phyloP scores from a whole-genome alignment of 768 basidiomycete species.

The Psilocybe cubensis region DNA sequence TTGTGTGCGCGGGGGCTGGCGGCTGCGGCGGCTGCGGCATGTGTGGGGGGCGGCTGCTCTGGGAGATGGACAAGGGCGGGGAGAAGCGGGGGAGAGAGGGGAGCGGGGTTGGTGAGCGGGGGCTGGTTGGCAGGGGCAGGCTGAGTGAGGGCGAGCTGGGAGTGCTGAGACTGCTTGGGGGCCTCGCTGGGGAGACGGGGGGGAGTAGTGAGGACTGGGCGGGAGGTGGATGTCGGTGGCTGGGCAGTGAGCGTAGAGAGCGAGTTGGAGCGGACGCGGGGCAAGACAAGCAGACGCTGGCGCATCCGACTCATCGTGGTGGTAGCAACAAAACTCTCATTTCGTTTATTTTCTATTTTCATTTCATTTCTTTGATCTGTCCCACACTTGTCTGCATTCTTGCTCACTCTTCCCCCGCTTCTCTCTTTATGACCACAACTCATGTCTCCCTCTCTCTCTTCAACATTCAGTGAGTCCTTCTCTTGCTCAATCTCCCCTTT shows the following conservation, averaged over 20 bases:
- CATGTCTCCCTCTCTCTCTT: too few species aligned
- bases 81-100: slow-evolving; percentile 28
- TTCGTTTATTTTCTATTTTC: too few species aligned
- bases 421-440: too few species aligned
- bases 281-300: slow-evolving; percentile 21
- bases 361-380: too few species aligned
- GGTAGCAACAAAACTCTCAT: slow-evolving; percentile 2
- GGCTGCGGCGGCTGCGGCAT: slow-evolving; percentile 28
- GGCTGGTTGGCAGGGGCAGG: slow-evolving; percentile 20
- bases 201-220: slow-evolving; percentile 16
- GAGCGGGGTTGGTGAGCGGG: slow-evolving; percentile 44
- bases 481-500: background rate
- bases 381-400: too few species aligned
- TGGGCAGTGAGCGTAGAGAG: slow-evolving; percentile 24
- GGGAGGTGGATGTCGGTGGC: slow-evolving; percentile 20
- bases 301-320: slow-evolving; percentile 9
- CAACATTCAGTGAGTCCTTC: background rate
- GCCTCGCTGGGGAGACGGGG: slow-evolving; percentile 21
- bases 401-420: too few species aligned
- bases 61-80: slow-evolving; percentile 33
- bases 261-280: slow-evolving; percentile 21
- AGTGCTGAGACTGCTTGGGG: slow-evolving; percentile 24
- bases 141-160: slow-evolving; percentile 27
- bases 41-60: slow-evolving; percentile 28
- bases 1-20: slow-evolving; percentile 26